Base-by-base conservation (phyloP, 202 grass and related monocot genomes). In the Zoysia matrella region DNA sequence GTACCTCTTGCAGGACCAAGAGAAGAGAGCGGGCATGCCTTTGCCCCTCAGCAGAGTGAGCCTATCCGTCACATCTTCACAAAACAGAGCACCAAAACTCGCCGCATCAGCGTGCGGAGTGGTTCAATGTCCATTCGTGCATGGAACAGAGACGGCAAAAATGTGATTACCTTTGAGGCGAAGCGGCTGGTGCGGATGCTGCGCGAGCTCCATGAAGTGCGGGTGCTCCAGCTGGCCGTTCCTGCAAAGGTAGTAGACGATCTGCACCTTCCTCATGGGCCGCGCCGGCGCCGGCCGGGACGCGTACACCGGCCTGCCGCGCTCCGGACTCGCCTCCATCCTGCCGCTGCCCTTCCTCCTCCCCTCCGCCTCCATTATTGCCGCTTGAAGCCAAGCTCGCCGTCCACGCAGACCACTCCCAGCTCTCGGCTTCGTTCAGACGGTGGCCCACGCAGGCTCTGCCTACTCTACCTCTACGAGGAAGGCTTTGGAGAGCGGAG, bases 151-250 rank as follows among this genome's bases (percentile, higher is more conserved):
- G 22, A 30, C 22, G 22, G 22, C 22, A 30, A 30, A 30, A 30
- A 30, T 30, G 22, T 30, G 36, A 11, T 1, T 70, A 98, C 93
- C 95, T 95, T 93, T 95, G 85, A 99, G 93, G 76, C 91, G 96
- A 0, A 99, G 89, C 0, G 90, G 96, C 74, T 99, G 89, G 83
- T 89, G 94, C 0, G 93, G 87, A 41, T 89, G 81, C 75, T 90
- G 91, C 79, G 89, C 75, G 56, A 99, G 83, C 93, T 99, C 96
- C 92, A 99, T 90, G 85, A 96, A 96, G 80, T 99, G 96, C 2
- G 96, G 96, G 89, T 99, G 96, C 85, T 99, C 96, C 65, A 99
- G 85, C 77, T 99, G 96, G 0, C 96, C 96, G 83, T 94, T 99
- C 62, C 96, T 80, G 91, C 93, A 92, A 80, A 99, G 92, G 67